Evolutionary conservation across 2,329 filamentous ascomycete species (phyloP), one percentile per base, ranked within the genome.

Genomic region (Raffaelea ambrosiae): DNA sequence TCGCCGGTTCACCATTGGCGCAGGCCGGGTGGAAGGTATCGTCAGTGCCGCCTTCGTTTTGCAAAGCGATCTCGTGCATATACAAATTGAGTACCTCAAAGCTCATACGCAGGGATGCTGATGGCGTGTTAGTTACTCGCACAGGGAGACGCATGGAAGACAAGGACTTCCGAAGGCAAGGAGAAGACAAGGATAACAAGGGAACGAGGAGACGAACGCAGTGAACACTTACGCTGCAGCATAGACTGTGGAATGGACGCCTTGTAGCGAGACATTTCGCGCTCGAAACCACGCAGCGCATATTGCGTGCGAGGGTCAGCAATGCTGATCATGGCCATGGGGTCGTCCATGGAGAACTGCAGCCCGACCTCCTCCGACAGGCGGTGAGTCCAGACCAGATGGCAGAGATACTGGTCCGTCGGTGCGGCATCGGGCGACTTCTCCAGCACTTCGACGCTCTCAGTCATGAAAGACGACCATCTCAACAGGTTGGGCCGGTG

Each of bases 11-110:
- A n/a, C 68, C 64, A 13, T 29, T 29, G 58, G 67, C 70, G 57
- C 69, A 69, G 8, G 69, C 69, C 19, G 67, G 67, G 51, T 58
- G 66, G 56, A 76, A 73, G 22, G n/a, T n/a, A n/a, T 81, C 73
- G 8, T 79, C 69, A 19, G 68, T 70, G 52, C 77, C 74, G 46
- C 44, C 43, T 16, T 86, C 81, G 9, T 77, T 70, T 53, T 87
- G 81, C 53, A 90, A 76, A 3, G 78, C 81, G 47, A 86, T 78
- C 62, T 90, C 86, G 60, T 90, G 83, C 68, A 89, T 81, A 59
- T 86, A 88, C 3, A 90, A 67, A 52, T 74, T 83, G 33, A 87
- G 61, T 2, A 84, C 74, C 53, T 82, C 70, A 54, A 86, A 81
- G 51, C 77, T 76, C 54, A 88, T 73, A 18, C 69, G 66, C 41